phyloP scores from a whole-genome alignment of 1,284 basidiomycete species.

The Tremellales sp. region DNA sequence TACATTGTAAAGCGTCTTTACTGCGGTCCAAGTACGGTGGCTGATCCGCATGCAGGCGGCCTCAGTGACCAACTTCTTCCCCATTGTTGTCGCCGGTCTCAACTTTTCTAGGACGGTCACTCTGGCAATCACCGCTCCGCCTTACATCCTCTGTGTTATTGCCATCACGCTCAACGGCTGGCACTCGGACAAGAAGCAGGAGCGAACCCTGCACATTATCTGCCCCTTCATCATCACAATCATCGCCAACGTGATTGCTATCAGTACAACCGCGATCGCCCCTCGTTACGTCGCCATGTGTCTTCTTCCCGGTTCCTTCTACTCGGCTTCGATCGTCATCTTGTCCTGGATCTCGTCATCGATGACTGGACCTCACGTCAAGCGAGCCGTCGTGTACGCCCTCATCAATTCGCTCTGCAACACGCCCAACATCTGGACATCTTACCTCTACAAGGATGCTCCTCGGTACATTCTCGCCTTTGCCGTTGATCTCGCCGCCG shows the following conservation, averaged over 20 bases:
- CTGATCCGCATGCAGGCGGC: slow-evolving; percentile 13
- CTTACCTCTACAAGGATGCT: slow-evolving; percentile 40
- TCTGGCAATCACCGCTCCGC: slow-evolving; percentile 41
- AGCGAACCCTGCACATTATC: slow-evolving; percentile 30
- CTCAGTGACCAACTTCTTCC: slow-evolving; percentile 45
- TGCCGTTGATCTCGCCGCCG: slow-evolving; percentile 40
- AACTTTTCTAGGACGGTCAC: slow-evolving; percentile 43
- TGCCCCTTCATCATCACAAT: slow-evolving; percentile 28
- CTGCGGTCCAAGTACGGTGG: slow-evolving; percentile 2
- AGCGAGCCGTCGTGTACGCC: slow-evolving; percentile 47
- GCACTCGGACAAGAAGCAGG: slow-evolving; percentile 40
- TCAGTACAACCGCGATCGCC: slow-evolving; percentile 45
- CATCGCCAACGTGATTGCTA: slow-evolving; percentile 58
- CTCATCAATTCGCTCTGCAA: slow-evolving; percentile 34
- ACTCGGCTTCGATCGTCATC: slow-evolving; percentile 44
- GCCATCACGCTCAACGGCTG: slow-evolving; percentile 38
- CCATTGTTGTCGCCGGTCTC: slow-evolving; percentile 35
- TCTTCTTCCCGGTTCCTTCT: slow-evolving; percentile 34
- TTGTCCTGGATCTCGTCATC: slow-evolving; percentile 44
- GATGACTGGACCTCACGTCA: slow-evolving; percentile 44
- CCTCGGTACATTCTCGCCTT: slow-evolving; percentile 45
- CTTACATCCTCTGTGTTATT: slow-evolving; percentile 40
- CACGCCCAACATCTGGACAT: slow-evolving; percentile 47
- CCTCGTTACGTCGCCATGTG: slow-evolving; percentile 44
- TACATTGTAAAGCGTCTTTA: too few species aligned